Evolutionary conservation across 805 yeast genomes (phyloP).

Genomic region (Yarrowia divulgata): DNA sequence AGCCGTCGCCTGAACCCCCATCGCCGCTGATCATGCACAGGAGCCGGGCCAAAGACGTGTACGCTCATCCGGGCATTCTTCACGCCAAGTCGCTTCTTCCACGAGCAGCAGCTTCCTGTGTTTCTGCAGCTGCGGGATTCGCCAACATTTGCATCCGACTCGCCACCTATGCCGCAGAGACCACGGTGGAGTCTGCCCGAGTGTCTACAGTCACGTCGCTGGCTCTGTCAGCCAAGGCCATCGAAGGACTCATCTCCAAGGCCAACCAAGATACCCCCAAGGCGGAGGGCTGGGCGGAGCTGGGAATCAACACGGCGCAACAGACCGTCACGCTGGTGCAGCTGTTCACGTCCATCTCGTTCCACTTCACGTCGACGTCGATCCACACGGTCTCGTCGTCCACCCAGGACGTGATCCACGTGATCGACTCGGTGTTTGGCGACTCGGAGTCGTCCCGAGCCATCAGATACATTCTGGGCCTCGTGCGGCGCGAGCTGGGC

Average conservation of each 20-base stretch:
- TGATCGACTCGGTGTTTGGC: conserved; percentile 48
- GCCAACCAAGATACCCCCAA: conserved; percentile 49
- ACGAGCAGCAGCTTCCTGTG: conserved; percentile 44
- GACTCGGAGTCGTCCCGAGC: conserved; percentile 50
- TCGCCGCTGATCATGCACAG: conserved; percentile 1
- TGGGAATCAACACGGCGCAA: conserved; percentile 43
- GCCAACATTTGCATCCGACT: conserved; percentile 47
- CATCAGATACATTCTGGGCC: conserved; percentile 45
- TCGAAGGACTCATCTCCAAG: conserved; percentile 47
- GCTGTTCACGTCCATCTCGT: conserved; percentile 46
- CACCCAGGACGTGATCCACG: conserved; percentile 48
- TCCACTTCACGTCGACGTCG: conserved; percentile 46
- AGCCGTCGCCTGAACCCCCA: background rate
- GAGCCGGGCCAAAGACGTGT: conserved; percentile 7
- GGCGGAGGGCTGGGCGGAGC: conserved; percentile 44
- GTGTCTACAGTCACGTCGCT: conserved; percentile 45
- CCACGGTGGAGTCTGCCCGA: conserved; percentile 46
- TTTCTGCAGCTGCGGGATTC: conserved; percentile 46
- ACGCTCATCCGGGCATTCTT: conserved; percentile 19
- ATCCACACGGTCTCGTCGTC: conserved; percentile 44
- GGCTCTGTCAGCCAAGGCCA: conserved; percentile 46
- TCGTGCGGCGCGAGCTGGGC: conserved; percentile 48
- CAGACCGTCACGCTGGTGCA: conserved; percentile 47
- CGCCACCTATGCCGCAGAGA: conserved; percentile 47
- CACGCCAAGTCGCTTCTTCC: conserved; percentile 45